Evolutionary conservation across 495 filamentous ascomycete species (phyloP), one percentile per base, ranked within the genome.

Genomic region (Antarctomyces pellizariae): DNA sequence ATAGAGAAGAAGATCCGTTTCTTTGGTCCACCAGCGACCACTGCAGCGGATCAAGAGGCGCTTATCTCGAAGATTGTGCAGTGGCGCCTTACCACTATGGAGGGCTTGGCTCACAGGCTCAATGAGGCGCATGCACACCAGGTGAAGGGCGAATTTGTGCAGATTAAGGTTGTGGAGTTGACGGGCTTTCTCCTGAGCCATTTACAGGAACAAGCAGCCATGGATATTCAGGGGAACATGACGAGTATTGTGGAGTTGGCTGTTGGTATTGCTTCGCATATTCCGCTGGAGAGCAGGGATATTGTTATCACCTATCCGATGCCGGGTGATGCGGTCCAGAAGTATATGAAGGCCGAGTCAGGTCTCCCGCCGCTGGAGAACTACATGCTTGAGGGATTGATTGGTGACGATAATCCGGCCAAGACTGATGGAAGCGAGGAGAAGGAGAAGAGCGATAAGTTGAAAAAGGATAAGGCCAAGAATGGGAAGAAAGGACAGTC

Each of bases 241-340:
- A 64, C 69, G 32, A 89, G 83, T 74, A 92, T 97, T 44, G 66
- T 95, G 18, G 83, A 95, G 48, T 62, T 93, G 22, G 78, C 84
- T 4, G 61, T 95, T 15, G 74, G 69, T 27, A 82, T 97, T 33
- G 67, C 75, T 2, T 62, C 65, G 36, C 84, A 93, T 45, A 54
- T 95, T 25, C 86, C 89, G 0, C 49, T 90, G 7, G 86, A 97
- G 49, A 82, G 77, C 35, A 67, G 86, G 36, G 89, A 95, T 38
- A 74, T 97, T 9, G 67, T 64, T 25, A 74, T 97, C 30, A 65
- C 73, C 34, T 95, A 92, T 39, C 70, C 80, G 28, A 47, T 62
- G 19, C 84, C 86, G 0, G 77, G 79, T 25, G 53, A 62, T 24
- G 36, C 52, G 15, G 54, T 91, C 30, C 53, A 66, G 33, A 54